Evolutionary conservation across 2,329 filamentous ascomycete species (phyloP).

Genomic region (Talaromyces sp.): DNA sequence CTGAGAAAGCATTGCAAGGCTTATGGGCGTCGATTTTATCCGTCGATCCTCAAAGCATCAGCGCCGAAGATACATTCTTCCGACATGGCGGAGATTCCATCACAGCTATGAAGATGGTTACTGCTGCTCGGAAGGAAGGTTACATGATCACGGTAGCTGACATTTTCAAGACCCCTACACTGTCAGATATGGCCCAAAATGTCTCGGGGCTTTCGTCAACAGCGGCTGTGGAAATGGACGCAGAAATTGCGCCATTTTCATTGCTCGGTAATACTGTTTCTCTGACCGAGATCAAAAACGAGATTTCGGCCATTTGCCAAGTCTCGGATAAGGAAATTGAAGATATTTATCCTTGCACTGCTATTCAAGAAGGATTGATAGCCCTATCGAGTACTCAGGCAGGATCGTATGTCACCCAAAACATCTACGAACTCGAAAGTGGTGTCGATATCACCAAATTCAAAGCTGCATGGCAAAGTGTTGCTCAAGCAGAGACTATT

Average conservation of each 20-base stretch:
- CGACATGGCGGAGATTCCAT: slow-evolving; percentile 23
- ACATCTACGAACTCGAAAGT: slow-evolving; percentile 26
- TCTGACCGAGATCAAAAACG: slow-evolving; percentile 6
- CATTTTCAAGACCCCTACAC: slow-evolving; percentile 6
- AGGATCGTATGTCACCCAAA: slow-evolving; percentile 39
- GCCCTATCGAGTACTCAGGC: slow-evolving; percentile 33
- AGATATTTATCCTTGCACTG: slow-evolving; percentile 39
- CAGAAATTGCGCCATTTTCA: slow-evolving; percentile 6
- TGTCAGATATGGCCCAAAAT: slow-evolving; percentile 13
- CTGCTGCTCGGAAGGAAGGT: slow-evolving; percentile 8
- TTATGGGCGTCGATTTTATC: slow-evolving; percentile 13
- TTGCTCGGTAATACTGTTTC: slow-evolving; percentile 1
- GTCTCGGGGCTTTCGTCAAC: background rate
- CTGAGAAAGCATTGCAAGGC: slow-evolving; percentile 12
- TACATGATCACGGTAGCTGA: slow-evolving; percentile 10
- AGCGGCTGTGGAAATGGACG: background rate
- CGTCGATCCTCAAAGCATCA: slow-evolving; percentile 12
- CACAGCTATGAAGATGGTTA: slow-evolving; percentile 18
- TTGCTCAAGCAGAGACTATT: slow-evolving; percentile 31
- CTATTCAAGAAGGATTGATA: slow-evolving; percentile 40
- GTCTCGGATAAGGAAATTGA: slow-evolving; percentile 23
- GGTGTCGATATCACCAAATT: slow-evolving; percentile 31
- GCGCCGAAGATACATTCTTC: slow-evolving; percentile 22
- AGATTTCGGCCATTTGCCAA: slow-evolving; percentile 17
- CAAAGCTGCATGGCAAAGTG: slow-evolving; percentile 34